Conservation (phyloP, 176 grass and related monocot genomes). For the Juncus effusus region DNA sequence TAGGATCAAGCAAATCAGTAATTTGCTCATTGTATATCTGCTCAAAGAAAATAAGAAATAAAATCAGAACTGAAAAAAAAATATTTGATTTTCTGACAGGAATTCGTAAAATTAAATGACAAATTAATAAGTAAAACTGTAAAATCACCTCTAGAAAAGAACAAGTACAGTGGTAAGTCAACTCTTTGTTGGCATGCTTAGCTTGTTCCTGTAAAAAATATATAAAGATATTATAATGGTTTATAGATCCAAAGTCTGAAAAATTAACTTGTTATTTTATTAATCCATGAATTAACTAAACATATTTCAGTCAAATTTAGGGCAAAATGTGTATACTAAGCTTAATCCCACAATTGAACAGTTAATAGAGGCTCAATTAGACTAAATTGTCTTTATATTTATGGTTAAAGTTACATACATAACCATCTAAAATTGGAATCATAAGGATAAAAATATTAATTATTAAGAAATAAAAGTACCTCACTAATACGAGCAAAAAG, state of each 20-base stretch:
- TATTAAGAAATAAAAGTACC: conserved; percentile 26
- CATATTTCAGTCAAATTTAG: too few species aligned
- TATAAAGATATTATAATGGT: conserved; percentile 4
- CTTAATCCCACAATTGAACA: too few species aligned
- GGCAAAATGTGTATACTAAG: too few species aligned
- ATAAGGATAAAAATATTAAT: too few species aligned
- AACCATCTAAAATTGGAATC: too few species aligned
- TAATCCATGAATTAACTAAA: too few species aligned
- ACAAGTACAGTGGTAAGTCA: conserved; percentile 79
- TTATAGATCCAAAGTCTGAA: too few species aligned
- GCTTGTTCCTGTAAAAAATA: conserved; percentile 71
- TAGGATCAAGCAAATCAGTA: conserved; percentile 89
- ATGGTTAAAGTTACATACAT: too few species aligned
- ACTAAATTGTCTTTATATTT: too few species aligned
- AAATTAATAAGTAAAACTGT: conserved; percentile 8
- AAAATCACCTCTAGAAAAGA: conserved; percentile 92
- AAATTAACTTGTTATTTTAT: neutral
- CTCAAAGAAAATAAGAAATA: conserved; percentile 11
- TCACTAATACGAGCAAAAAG: conserved; percentile 90
- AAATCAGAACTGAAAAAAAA: neutral
- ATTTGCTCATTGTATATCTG: conserved; percentile 99
- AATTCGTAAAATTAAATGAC: conserved; percentile 2
- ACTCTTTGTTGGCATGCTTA: conserved; percentile 66
- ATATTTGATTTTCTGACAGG: too few species aligned
- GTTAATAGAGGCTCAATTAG: too few species aligned